Conservation (phyloP, 306 rosid species). For the Gillenia trifoliata region DNA sequence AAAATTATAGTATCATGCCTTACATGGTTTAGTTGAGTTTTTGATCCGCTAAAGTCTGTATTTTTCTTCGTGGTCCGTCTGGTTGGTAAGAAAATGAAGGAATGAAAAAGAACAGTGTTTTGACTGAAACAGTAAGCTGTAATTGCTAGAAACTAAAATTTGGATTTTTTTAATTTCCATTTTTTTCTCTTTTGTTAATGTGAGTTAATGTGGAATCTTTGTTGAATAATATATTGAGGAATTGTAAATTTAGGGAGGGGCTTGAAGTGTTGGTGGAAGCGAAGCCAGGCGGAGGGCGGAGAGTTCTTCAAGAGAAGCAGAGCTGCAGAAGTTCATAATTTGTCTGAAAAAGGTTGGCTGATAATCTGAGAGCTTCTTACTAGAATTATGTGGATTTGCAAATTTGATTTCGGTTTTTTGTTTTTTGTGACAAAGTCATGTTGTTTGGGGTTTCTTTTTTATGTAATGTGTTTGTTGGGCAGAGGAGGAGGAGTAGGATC, state of each 20-base stretch:
- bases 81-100: not conserved
- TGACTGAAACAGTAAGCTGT: not conserved
- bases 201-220: no score
- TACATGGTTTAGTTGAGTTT: not conserved
- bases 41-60: not conserved
- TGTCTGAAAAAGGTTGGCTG: constrained; percentile 82
- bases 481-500: constrained; percentile 97
- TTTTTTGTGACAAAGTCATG: not conserved
- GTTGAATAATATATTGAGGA: no score
- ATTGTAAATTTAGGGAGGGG: no score
- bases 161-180: not conserved
- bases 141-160: not conserved
- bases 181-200: not conserved
- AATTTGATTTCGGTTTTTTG: not conserved
- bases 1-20: not conserved
- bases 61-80: not conserved
- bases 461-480: constrained; percentile 19
- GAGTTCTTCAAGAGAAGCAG: constrained; percentile 84
- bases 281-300: constrained; percentile 36
- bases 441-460: constrained; percentile 8
- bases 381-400: not conserved
- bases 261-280: constrained; percentile 58
- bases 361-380: not conserved
- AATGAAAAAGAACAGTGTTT: not conserved
- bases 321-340: constrained; percentile 97